Base-by-base conservation (phyloP, 108 stramenopile species). In the Pseudonitzschia delicatissima region DNA sequence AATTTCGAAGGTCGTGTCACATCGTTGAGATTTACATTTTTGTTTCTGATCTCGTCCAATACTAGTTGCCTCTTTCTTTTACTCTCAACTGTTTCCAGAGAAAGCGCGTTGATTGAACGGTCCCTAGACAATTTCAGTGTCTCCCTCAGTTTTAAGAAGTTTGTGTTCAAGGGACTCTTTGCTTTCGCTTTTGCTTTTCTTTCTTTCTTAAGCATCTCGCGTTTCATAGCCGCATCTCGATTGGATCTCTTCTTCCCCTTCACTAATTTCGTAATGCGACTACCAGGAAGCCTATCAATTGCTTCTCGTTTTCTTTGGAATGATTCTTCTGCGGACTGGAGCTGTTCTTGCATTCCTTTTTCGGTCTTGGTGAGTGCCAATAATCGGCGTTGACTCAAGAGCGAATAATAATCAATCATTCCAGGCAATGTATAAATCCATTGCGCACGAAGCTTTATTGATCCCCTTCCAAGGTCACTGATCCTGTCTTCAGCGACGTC, bases 361-460 rank as follows among this genome's bases (percentile, higher is more conserved):
- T 65, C 60, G 36, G 76, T 85, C 36, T 66, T 50, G 5, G 58
- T 64, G 0, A 92, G 66, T 8, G 80, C 57, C 18, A 61, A 42
- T 42, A 89, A 63, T 23, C 86, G 80, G 6, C 63, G 45, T 57
- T 87, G 84, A 20, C 84, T 80, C 45, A 91, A 62, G 40, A 87
- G 57, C n/a, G 69, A 21, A 64, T 83, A 83, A 58, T 95, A 95
- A 26, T 83, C 69, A 15, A 95, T 58, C 35, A 95, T 58, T 4
- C 77, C 86, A 32, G 82, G 70, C 45, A 66, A 47, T 26, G 83
- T 77, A 62, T 81, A 88, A 12, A 96, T 75, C 90, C 92, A 96
- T 59, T 93, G 92, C 27, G 84, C 77, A 20, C 92, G 73, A 12
- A 96, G 57, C 53, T 82, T 78, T n/a, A 96, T 66, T 5, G 89